Conservation (phyloP, 345 rosid genomes). For the Citropsis articulata region DNA sequence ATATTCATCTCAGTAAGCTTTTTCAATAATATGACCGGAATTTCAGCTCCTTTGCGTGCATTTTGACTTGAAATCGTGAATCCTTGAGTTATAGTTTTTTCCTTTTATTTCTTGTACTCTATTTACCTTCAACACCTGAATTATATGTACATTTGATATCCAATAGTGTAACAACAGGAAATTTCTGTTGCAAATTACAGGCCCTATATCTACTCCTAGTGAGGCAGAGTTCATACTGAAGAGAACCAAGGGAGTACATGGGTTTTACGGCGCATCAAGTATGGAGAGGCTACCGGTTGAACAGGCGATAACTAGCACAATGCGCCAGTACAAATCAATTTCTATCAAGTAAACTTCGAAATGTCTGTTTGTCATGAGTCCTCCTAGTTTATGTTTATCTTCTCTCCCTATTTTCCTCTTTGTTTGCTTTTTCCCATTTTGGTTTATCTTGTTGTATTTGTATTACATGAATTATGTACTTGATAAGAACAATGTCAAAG, state of each 20-base stretch:
- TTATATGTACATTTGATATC: neutral
- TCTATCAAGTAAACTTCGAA: slow-evolving; percentile 45
- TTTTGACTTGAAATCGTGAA: neutral
- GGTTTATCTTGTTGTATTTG: neutral
- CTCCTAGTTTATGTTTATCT: neutral
- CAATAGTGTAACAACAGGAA: neutral
- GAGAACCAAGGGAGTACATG: slow-evolving; percentile 79
- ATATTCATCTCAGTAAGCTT: neutral
- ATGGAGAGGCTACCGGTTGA: slow-evolving; percentile 96
- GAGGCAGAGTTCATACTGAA: slow-evolving; percentile 78
- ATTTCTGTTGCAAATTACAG: slow-evolving; percentile 32
- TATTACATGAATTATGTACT: neutral
- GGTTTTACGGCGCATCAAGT: slow-evolving; percentile 97
- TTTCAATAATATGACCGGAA: neutral
- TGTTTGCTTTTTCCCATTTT: neutral
- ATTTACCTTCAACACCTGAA: neutral
- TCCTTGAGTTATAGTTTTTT: neutral
- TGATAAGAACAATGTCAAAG: neutral
- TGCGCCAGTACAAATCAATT: slow-evolving; percentile 68
- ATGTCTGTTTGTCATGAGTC: neutral
- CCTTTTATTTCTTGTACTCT: neutral
- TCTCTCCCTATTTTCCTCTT: neutral
- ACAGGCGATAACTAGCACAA: slow-evolving; percentile 69
- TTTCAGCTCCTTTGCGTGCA: neutral
- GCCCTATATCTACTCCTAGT: slow-evolving; percentile 76